Percentiles rank a stretch among this genome's conserved stretches.
Conservation (phyloP, 2,329 filamentous ascomycete genomes). For the Aspergillus neoniger region DNA sequence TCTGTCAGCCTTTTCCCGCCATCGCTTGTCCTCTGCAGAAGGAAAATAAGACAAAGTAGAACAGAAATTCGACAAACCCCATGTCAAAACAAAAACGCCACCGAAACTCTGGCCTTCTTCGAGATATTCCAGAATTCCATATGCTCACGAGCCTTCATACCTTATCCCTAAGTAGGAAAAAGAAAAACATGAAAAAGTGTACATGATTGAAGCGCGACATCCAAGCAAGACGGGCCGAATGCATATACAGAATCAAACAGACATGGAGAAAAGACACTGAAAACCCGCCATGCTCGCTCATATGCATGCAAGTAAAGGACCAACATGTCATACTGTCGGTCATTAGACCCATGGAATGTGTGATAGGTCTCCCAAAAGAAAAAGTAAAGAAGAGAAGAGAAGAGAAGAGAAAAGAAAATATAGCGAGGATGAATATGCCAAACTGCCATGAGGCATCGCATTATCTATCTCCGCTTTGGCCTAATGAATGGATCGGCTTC, state of each 20-base stretch:
- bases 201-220: background rate
- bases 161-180: background rate
- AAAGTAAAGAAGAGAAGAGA: too few relatives aligned
- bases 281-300: slow-evolving; percentile 5
- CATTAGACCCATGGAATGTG: background rate
- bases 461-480: slow-evolving; percentile 38
- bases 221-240: slow-evolving; percentile 5
- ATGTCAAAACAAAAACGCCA: background rate
- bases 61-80: background rate
- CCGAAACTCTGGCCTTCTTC: background rate
- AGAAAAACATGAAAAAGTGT: background rate
- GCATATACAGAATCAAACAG: background rate
- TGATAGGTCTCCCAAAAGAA: slow-evolving; percentile 3
- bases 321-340: background rate
- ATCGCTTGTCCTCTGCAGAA: background rate
- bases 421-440: background rate
- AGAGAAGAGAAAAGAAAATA: too few relatives aligned
- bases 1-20: background rate
- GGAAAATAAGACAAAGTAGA: background rate
- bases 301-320: slow-evolving; percentile 11
- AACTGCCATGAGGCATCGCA: slow-evolving; percentile 2
- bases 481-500: slow-evolving; percentile 45
- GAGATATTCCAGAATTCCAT: background rate
- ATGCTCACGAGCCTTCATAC: background rate
- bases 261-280: background rate